Conservation (phyloP, 2,329 filamentous ascomycete species). For the Myriosclerotinia curreyana region DNA sequence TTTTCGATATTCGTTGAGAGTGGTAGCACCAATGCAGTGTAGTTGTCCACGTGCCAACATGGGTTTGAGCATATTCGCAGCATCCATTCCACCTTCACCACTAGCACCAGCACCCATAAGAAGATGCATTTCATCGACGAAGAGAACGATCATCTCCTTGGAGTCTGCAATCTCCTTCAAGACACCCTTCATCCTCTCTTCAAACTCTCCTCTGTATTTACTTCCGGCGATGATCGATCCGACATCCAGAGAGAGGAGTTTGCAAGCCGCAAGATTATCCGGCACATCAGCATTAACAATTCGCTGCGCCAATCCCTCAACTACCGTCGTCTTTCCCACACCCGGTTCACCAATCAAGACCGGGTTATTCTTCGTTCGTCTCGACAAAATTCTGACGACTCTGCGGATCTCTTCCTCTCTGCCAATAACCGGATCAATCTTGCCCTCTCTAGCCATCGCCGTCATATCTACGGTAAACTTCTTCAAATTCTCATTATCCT, state of each 20-base stretch:
- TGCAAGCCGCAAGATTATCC: conserved; percentile 90
- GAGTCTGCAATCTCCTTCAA: conserved; percentile 94
- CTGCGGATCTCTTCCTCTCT: conserved; percentile 93
- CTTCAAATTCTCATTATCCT: conserved; percentile 90
- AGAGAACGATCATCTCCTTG: conserved; percentile 95
- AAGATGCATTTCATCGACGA: conserved; percentile 97
- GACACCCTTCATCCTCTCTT: conserved; percentile 98
- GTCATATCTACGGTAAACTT: conserved; percentile 99
- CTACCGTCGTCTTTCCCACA: conserved; percentile 97
- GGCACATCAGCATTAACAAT: conserved; percentile 97
- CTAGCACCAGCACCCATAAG: conserved; percentile 96
- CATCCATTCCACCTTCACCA: conserved; percentile 97
- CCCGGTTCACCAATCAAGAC: conserved; percentile 96
- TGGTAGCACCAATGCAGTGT: conserved; percentile 97
- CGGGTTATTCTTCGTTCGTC: conserved; percentile 97
- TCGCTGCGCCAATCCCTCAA: conserved; percentile 90
- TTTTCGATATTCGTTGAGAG: conserved; percentile 91
- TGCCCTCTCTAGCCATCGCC: conserved; percentile 89
- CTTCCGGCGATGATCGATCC: conserved; percentile 93
- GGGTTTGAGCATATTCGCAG: conserved; percentile 93
- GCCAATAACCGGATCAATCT: conserved; percentile 96
- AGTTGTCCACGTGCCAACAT: conserved; percentile 96
- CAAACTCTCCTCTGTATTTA: conserved; percentile 98
- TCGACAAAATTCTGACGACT: conserved; percentile 85
- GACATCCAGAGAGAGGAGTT: conserved; percentile 90